phyloP scores from a whole-genome alignment of 2,329 filamentous ascomycete genomes.

The Colletotrichum sp. region DNA sequence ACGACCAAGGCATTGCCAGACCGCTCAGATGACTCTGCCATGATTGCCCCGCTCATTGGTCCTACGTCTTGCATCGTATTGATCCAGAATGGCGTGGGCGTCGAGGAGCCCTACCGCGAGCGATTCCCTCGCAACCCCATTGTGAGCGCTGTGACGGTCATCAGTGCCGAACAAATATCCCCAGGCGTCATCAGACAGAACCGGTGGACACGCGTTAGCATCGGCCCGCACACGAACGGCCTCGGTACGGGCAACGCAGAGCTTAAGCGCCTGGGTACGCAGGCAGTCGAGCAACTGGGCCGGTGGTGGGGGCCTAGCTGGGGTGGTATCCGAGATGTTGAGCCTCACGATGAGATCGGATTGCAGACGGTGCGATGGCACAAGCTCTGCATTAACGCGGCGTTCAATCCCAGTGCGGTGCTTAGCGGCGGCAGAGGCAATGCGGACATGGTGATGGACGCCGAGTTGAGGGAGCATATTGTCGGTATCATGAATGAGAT shows the following conservation, averaged over 20 bases:
- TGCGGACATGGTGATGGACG: slow-evolving; percentile 67
- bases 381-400: slow-evolving; percentile 78
- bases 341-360: slow-evolving; percentile 67
- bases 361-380: slow-evolving; percentile 77
- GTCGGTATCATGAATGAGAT: slow-evolving; percentile 74
- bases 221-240: slow-evolving; percentile 68
- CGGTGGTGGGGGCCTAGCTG: slow-evolving; percentile 52
- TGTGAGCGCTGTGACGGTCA: slow-evolving; percentile 71
- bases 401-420: slow-evolving; percentile 76
- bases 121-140: slow-evolving; percentile 67
- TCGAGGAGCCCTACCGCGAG: slow-evolving; percentile 68
- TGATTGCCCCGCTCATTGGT: slow-evolving; percentile 65
- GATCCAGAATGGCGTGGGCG: slow-evolving; percentile 75
- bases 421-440: slow-evolving; percentile 69
- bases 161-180: slow-evolving; percentile 69
- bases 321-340: slow-evolving; percentile 70
- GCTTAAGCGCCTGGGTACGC: slow-evolving; percentile 38
- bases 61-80: slow-evolving; percentile 64
- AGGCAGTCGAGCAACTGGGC: slow-evolving; percentile 54
- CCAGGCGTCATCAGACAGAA: slow-evolving; percentile 72
- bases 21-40: slow-evolving; percentile 62
- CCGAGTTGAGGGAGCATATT: slow-evolving; percentile 67
- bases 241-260: slow-evolving; percentile 38
- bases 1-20: slow-evolving; percentile 75
- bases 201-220: slow-evolving; percentile 74